Base-by-base conservation (phyloP, 2,329 filamentous ascomycete species). In the Xylaria sp. region DNA sequence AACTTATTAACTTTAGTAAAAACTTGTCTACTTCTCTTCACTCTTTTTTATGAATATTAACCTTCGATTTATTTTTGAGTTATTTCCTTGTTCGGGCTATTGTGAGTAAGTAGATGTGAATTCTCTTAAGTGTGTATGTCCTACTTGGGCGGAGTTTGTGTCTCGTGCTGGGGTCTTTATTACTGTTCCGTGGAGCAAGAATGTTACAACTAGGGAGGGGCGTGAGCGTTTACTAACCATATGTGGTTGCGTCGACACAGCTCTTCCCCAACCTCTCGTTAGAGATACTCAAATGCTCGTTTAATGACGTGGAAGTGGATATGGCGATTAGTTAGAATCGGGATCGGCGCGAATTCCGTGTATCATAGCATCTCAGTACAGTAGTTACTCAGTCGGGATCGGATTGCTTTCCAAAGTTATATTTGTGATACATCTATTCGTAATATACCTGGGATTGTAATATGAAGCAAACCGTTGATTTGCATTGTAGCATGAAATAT, bases 1-100 rank as follows among this genome's bases (percentile, higher is more conserved):
- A 70, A 66, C 65, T 57, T 57, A 68, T 61, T 58, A 67, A 44
- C 59, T 50, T 63, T 60, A 48, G 16, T 63, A 62, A 60, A 37
- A n/a, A 60, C 25, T 53, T 32, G 12, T 54, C n/a, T 63, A 32
- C 16, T 66, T 51, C 32, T 44, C 13, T 42, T 54, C 60, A 23
- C 21, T 44, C 32, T 51, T 53, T 53, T 48, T 35, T 50, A n/a
- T 32, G 42, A 25, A 35, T 18, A 42, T 37, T 57, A 18, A 55
- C 18, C 8, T 50, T 57, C 18, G 40, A 29, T 47, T 48, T 12
- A 35, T 32, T 44, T 48, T n/a, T 12, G 10, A 23, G 13, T 21
- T 2, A 10, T 18, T 27, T 25, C 35, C 23, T 18, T 12, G 40
- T 4, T 40, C 5, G 4, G 29, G 29, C 9, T n/a, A 6, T 21